Evolutionary conservation across 495 filamentous ascomycete genomes (phyloP), one percentile per base, ranked within the genome.

Genomic region (Penicillium salamii): DNA sequence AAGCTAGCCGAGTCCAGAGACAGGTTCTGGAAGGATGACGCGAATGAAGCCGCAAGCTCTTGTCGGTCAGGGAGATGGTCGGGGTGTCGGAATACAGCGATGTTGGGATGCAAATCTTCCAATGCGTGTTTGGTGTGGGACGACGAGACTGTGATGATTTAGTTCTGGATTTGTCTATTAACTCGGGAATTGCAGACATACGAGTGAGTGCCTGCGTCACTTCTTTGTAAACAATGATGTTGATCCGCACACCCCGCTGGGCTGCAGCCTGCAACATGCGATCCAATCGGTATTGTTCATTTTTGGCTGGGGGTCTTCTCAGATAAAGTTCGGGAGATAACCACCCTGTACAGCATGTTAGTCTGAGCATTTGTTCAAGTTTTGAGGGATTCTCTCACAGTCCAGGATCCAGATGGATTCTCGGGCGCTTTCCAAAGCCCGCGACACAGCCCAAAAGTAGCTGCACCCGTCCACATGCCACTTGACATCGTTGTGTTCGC

Each of bases 161-260:
- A 42, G 42, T 50, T 19, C 2, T 4, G 13, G 11, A 12, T 5
- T 17, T 13, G 17, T 15, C 12, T n/a, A 4, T 2, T 9, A 8
- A n/a, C 2, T 32, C 24, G 13, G 12, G 12, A 13, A 28, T 13
- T 14, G 18, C 13, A 36, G 9, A 82, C 88, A 77, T 81, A 93
- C 90, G 77, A 15, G 90, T 92, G 49, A 97, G 70, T 12, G 90
- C 89, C 58, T 90, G 85, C 1, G 87, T 83, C 1, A 77, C 91
- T 70, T 97, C 92, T 71, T 97, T 97, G 73, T 97, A 97, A 13
- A 97, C 90, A 44, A 96, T 92, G 39, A 97, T 79, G 54, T 93
- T 88, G 51, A 97, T 75, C 40, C 83, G 80, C 19, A 97, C 92
- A 18, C 91, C 92, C 42, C 92, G 84, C 67, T 90, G 79, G 23